phyloP scores from a whole-genome alignment of 257 asterid genomes.

The Salvia hispanica region DNA sequence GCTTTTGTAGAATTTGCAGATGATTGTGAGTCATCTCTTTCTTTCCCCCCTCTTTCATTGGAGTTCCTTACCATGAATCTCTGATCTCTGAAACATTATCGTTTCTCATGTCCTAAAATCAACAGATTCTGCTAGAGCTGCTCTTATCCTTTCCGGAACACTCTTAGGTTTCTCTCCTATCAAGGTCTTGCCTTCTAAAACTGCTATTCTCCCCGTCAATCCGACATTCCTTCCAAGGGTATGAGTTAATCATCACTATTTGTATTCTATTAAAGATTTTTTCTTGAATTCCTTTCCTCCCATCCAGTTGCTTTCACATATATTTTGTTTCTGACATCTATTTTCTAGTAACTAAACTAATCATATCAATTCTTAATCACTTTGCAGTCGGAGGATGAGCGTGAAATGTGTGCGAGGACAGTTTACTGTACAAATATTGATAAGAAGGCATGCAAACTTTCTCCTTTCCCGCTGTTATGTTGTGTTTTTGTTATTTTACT shows the following conservation, averaged over 20 bases:
- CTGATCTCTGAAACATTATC: conserved; percentile 13
- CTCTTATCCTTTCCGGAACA: conserved; percentile 74
- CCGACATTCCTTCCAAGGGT: conserved; percentile 97
- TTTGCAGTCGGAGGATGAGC: conserved; percentile 87
- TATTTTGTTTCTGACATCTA: neutral
- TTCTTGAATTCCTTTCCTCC: neutral
- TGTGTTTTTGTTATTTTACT: neutral
- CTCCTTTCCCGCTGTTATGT: neutral
- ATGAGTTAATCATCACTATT: conserved; percentile 23
- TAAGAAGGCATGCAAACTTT: conserved; percentile 56
- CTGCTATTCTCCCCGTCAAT: conserved; percentile 95
- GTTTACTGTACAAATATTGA: conserved; percentile 95
- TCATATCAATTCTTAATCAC: neutral
- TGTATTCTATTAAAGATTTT: neutral
- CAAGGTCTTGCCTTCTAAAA: conserved; percentile 93
- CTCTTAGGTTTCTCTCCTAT: conserved; percentile 73
- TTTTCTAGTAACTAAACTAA: neutral
- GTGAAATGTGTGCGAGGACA: conserved; percentile 97
- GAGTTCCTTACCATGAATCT: neutral
- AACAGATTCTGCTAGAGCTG: conserved; percentile 76
- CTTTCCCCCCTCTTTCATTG: neutral
- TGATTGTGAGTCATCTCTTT: conserved; percentile 61
- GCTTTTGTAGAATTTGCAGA: conserved; percentile 95
- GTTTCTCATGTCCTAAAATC: conserved; percentile 26
- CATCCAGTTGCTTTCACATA: neutral